Evolutionary conservation across 1,284 basidiomycete species (phyloP).

Genomic region (Fistulina hepatica): DNA sequence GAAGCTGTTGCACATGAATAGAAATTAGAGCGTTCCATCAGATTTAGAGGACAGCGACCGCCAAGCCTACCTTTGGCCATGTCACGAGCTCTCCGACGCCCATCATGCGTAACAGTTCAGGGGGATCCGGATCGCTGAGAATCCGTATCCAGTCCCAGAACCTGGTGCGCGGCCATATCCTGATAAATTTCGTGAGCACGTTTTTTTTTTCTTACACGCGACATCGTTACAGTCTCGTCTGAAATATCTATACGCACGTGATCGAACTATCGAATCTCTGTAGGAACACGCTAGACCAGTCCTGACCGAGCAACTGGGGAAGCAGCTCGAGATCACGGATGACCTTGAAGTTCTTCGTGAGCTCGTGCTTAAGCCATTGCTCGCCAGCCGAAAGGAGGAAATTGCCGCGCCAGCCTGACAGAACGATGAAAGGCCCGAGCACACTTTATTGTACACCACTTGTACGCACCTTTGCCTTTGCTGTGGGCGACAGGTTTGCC

Average conservation of each 20-base stretch:
- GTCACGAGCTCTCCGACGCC: conserved; percentile 82
- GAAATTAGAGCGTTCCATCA: conserved; percentile 2
- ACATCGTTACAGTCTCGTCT: not conserved
- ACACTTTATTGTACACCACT: no score
- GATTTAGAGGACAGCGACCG: not conserved
- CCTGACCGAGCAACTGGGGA: conserved; percentile 82
- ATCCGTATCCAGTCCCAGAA: conserved; percentile 78
- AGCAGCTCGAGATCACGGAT: conserved; percentile 89
- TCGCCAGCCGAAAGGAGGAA: conserved; percentile 88
- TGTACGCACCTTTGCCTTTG: conserved; percentile 70
- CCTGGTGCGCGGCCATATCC: conserved; percentile 81
- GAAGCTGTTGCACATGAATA: conserved; percentile 41
- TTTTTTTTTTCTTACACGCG: no score
- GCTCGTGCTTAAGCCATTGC: conserved; percentile 88
- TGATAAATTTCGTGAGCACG: conserved; percentile 20
- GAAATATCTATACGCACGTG: conserved; percentile 42
- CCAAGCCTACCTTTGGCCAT: conserved; percentile 72
- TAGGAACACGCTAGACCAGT: conserved; percentile 91
- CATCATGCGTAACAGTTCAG: conserved; percentile 76
- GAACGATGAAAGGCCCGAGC: conserved; percentile 1
- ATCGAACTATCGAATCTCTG: conserved; percentile 79
- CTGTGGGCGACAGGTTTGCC: conserved; percentile 89
- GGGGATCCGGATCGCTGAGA: conserved; percentile 74
- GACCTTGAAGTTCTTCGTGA: conserved; percentile 66
- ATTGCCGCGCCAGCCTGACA: conserved; percentile 85